Base-by-base conservation (phyloP, 169 alveolate species). In the Cystoisospora suis region DNA sequence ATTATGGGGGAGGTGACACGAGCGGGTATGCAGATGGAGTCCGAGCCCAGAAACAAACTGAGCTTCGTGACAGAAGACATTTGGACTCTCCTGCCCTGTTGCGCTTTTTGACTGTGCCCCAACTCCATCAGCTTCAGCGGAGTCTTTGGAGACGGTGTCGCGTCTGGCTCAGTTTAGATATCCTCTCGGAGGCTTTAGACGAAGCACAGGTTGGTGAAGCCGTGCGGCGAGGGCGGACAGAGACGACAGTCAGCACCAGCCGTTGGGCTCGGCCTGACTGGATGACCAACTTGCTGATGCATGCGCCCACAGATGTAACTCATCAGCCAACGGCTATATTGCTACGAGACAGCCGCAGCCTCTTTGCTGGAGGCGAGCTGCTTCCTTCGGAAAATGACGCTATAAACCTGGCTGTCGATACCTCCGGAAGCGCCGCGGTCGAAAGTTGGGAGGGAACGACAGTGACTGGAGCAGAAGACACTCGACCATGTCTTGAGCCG, bases 301-400 rank as follows among this genome's bases (percentile, higher is more conserved):
- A 72, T 40, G 83, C 83, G 32, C 83, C 83, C 27, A 72, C 83
- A 34, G 83, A 72, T 17, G 83, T 72, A 53, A 72, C 83, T 6
- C 83, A 72, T 56, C 46, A 38, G 58, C 15, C 83, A 29, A 9
- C 36, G 29, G 83, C 56, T 6, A 29, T 72, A 17, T 6, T 29
- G 47, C 49, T 72, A 34, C 83, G 83, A n/a, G 56, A 40, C 32
- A 40, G 58, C 83, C 56, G 23, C 56, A 53, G 58, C 56, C 42
- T 72, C 83, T 34, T 12, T 12, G 83, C 49, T 29, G 83, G 77
- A 36, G 77, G 45, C 42, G 77, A 65, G 15, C 53, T 72, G 42
- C 45, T 72, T 46, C 83, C 83, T 3, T 4, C 42, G 80, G 17
- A 9, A 27, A 53, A 40, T 46, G 83, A 40, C 23, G 65, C 65